Base-by-base conservation (phyloP, 805 yeast species). In the Lachancea quebecensis region DNA sequence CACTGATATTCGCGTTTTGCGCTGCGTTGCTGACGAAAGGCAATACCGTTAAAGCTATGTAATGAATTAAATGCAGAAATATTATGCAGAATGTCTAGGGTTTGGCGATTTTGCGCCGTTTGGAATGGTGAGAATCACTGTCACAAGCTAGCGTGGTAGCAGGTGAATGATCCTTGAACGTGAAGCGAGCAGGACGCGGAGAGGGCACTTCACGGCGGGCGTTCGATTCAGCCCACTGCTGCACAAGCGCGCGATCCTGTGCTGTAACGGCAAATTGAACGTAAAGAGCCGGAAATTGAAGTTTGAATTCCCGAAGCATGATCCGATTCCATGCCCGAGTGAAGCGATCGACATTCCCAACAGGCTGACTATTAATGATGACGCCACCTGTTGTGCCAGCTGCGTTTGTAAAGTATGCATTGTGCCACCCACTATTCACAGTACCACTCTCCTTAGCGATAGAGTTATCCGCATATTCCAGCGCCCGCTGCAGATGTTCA, bases 281-380 rank as follows among this genome's bases (percentile, higher is more conserved):
- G 21, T 21, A 15, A 11, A 62, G 46, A 29, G 60, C 64, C 6
- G 67, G 67, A 42, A 62, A 63, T 11, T 48, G 40, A 2, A 35
- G 8, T 28, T 52, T 59, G 40, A 63, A 63, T 12, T 54, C 59
- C 40, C 54, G 55, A 30, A 53, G 49, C 48, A 61, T 52, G 2
- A 59, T 52, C 30, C 66, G 54, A 45, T 63, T 63, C 67, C 67
- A 63, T 7, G 60, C 60, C 21, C 38, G 25, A 21, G 25, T 21
- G 7, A 21, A 21, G 25, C 25, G 25, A 7, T 21, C 25, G 7
- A 21, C 25, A 21, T 7, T 21, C 25, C 25, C 25, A 7, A 21
- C 7, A 7, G 25, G 25, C 25, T 21, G 25, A 7, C 7, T 21
- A 7, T 21, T 7, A 21, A 21, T 4, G 7, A 7, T 21, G 7